Evolutionary conservation across 2,329 filamentous ascomycete genomes (phyloP), one percentile per base, ranked within the genome.

Genomic region (Exophiala sideris): DNA sequence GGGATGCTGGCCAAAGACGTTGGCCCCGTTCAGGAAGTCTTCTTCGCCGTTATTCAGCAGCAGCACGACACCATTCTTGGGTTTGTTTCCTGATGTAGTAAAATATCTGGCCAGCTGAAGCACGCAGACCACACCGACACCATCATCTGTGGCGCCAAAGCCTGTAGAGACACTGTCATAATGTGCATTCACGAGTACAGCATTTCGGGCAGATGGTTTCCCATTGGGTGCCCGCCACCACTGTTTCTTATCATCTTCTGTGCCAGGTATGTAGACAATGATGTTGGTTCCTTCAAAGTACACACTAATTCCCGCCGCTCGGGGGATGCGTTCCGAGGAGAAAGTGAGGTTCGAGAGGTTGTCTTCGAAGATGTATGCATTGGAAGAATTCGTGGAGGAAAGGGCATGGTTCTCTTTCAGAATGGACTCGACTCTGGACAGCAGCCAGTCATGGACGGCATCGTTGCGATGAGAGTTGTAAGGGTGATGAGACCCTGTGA

Each of bases 1-100:
- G 0, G 91, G 88, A 68, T 91, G 90, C 62, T 90, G 84, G 24
- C 88, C 85, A 66, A 95, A 96, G 5, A 88, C 91, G 56, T 84
- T 82, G 5, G 92, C 91, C 1, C 94, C 94, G 61, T 95, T 89
- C 9, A 97, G 76, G 34, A 85, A 94, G 65, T 97, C 92, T 68
- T 99, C 94, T 67, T 99, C 94, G 34, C 88, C 92, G 66, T 97
- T 96, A 77, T 99, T 99, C 67, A 97, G 80, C 24, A 97, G 79
- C 8, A 90, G 79, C 11, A 97, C 82, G 40, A 99, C 80, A 1
- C 91, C 92, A 62, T 86, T 83, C 65, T 84, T 86, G 1, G 91
- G 91, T 66, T 84, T 84, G 60, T 88, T 83, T 24, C 79, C 84
- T 0, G 81, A 73, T 2, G 80, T 80, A 1, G 89, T 91, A 68